Conservation (phyloP, 192 early-diverging fungal genomes). For the Funneliformis geosporum region DNA sequence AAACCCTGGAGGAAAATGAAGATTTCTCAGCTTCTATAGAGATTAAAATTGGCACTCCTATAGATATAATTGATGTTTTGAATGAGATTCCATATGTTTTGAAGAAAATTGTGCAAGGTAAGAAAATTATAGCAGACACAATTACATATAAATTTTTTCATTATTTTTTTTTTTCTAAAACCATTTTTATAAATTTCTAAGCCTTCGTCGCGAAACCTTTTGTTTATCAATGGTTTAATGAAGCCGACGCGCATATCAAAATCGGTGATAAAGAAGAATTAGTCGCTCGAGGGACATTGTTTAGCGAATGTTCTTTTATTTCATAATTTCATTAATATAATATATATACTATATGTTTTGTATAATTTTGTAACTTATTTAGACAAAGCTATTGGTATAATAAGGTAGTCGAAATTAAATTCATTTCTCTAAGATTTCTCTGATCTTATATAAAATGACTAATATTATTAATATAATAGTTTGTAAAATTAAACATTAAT, state of each 20-base stretch:
- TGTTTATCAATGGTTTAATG: constrained; percentile 91
- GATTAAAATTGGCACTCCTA: constrained; percentile 59
- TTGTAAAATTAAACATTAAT: too few relatives aligned
- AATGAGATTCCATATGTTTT: constrained; percentile 89
- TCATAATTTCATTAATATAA: constrained; percentile 33
- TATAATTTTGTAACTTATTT: not conserved
- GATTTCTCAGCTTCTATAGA: constrained; percentile 65
- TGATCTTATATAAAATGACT: too few relatives aligned
- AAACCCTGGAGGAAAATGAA: constrained; percentile 69
- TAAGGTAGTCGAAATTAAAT: too few relatives aligned
- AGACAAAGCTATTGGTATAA: too few relatives aligned
- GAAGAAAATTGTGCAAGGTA: constrained; percentile 79
- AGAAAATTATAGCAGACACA: not conserved
- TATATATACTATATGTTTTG: not conserved
- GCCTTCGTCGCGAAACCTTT: constrained; percentile 92
- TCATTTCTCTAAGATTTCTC: too few relatives aligned
- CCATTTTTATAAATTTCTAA: not conserved
- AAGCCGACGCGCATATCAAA: constrained; percentile 67
- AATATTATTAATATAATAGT: too few relatives aligned
- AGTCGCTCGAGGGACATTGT: constrained; percentile 63
- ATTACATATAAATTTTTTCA: not conserved
- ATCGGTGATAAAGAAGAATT: constrained; percentile 70
- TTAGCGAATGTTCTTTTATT: constrained; percentile 83
- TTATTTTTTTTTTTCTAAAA: not conserved
- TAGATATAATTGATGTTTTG: constrained; percentile 88